Base-by-base conservation (phyloP, 2,329 filamentous ascomycete species). In the Fusarium redolens region DNA sequence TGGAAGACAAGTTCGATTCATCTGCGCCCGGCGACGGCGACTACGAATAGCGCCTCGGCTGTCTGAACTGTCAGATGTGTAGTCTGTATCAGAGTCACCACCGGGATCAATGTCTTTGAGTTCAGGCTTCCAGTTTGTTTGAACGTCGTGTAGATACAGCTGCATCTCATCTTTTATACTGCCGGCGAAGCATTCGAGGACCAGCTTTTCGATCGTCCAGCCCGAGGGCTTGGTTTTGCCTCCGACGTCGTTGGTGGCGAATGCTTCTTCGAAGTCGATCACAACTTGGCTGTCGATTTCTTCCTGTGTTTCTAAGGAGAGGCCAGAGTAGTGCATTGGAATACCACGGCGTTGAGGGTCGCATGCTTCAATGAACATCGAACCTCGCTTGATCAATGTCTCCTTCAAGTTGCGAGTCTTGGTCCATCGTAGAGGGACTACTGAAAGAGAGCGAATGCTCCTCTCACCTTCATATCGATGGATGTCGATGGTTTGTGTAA, bases 141-240 rank as follows among this genome's bases (percentile, higher is more conserved):
- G 17, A 0, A 57, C 15, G n/a, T 58, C 55, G 0, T 18, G 18
- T 0, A 48, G 7, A 1, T 38, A 14, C 0, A 48, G 14, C 5
- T 30, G 22, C 15, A 28, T 18, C 0, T 45, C 54, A 3, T 57
- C 54, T 4, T 57, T 57, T 2, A 57, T 31, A 0, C 3, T 7
- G 1, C 0, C 0, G 9, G 54, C 54, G 5, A 57, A 57, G 2
- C 12, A 4, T 2, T 57, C 54, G n/a, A 57, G 40, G 7, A 57
- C 30, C 3, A 57, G 40, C 17, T 45, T 57, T 3, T 57, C 54
- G 0, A 57, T 6, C 1, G 43, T 58, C 22, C 18, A 30, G 5
- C 33, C 43, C 0, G 35, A 40, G 0, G 51, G 31, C 6, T 38
- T 38, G 3, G 14, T 38, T 31, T 11, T 30, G 5, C 25, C 31